These are phyloP conservation scores for Amborella trichopoda DNA, from an alignment of 164 flowering plant genomes.

Conservation along the genomic window DNA sequence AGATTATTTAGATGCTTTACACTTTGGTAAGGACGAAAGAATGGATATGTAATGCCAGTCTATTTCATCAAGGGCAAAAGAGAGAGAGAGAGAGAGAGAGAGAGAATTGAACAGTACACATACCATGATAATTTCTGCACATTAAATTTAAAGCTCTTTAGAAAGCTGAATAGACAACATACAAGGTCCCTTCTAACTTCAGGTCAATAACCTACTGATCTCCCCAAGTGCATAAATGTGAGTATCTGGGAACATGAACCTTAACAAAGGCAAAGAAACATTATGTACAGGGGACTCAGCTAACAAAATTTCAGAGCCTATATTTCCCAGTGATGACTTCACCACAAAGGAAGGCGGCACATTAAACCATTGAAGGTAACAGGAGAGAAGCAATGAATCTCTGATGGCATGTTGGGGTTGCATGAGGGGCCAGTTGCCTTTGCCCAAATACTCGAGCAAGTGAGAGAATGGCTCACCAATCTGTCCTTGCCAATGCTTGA, in stretches of 20 bases:
- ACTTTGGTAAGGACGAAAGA: neutral
- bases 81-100: neutral
- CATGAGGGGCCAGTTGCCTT: constrained; percentile 51
- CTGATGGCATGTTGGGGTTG: constrained; percentile 10
- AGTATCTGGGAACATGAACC: constrained; percentile 52
- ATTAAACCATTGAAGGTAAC: constrained; percentile 78
- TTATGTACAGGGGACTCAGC: constrained; percentile 15
- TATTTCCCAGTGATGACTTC: constrained; percentile 29
- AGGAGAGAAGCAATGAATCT: constrained; percentile 36
- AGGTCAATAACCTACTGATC: constrained; percentile 23
- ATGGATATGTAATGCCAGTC: neutral
- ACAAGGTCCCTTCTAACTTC: neutral
- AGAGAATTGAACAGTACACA: neutral
- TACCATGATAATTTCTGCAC: neutral
- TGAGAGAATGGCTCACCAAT: constrained; percentile 9
- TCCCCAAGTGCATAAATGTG: constrained; percentile 39
- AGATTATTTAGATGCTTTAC: no score
- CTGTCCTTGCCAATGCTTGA: constrained; percentile 20
- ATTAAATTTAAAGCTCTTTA: neutral
- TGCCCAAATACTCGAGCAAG: constrained; percentile 32
- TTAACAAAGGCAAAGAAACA: constrained; percentile 53
- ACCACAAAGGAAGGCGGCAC: constrained; percentile 46
- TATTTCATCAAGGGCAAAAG: neutral
- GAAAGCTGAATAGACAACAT: neutral
- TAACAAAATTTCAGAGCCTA: constrained; percentile 27